phyloP scores from a whole-genome alignment of 805 yeast species.

The Pichia membranifaciens region DNA sequence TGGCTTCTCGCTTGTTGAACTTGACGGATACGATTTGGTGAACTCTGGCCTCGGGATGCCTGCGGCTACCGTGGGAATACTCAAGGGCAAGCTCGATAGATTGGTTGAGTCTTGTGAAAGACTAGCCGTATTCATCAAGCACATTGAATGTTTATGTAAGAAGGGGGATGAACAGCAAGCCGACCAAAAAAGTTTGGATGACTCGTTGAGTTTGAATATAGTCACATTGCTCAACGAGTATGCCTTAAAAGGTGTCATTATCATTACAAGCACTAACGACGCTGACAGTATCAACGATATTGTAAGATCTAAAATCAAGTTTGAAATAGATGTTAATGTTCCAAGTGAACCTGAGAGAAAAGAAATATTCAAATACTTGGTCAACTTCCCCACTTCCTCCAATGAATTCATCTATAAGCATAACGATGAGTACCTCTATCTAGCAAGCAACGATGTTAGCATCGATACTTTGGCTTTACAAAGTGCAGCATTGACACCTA shows the following conservation, averaged over 20 bases:
- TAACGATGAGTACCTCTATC: constrained; percentile 19
- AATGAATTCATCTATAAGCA: not conserved
- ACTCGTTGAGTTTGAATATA: constrained; percentile 48
- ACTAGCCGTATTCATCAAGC: constrained; percentile 55
- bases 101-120: constrained; percentile 40
- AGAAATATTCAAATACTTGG: constrained; percentile 51
- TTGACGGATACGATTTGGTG: constrained; percentile 64
- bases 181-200: constrained; percentile 25
- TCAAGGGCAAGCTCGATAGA: constrained; percentile 72
- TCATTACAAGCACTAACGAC: constrained; percentile 65
- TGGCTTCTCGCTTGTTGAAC: constrained; percentile 60
- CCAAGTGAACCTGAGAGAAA: constrained; percentile 74
- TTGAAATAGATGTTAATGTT: constrained; percentile 69
- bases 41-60: constrained; percentile 58
- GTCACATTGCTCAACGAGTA: constrained; percentile 53
- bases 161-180: constrained; percentile 52
- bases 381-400: constrained; percentile 17
- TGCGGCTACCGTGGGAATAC: constrained; percentile 68
- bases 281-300: constrained; percentile 61
- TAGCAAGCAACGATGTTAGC: constrained; percentile 46
- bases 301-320: constrained; percentile 63
- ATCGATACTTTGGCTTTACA: constrained; percentile 61
- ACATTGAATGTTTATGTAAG: constrained; percentile 69
- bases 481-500: constrained; percentile 88
- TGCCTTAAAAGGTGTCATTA: constrained; percentile 39